A percentile compares a stretch with the other conserved stretches of the same genome.
phyloP scores from a whole-genome alignment of 345 rosid genomes.

The Hirschfeldia incana region DNA sequence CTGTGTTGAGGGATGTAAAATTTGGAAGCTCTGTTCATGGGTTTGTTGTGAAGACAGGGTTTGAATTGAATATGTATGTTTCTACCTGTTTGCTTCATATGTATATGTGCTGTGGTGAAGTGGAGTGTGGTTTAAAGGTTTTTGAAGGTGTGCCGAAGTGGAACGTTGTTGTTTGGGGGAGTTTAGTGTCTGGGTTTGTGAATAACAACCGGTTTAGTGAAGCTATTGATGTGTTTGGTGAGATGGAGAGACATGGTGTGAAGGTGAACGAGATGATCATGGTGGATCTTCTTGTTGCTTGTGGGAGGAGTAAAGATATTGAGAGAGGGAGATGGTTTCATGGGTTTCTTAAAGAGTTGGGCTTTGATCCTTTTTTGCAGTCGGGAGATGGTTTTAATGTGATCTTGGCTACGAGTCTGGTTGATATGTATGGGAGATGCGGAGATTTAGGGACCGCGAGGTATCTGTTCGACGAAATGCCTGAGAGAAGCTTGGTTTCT shows the following conservation, averaged over 20 bases:
- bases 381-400: constrained; percentile 22
- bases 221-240: constrained; percentile 30
- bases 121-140: constrained; percentile 29
- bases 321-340: constrained; percentile 38
- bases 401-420: constrained; percentile 41
- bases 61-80: constrained; percentile 42
- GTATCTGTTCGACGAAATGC: constrained; percentile 48
- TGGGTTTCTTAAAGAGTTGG: constrained; percentile 24
- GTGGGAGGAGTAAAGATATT: constrained; percentile 37
- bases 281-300: constrained; percentile 42
- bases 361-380: constrained; percentile 33
- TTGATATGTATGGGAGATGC: constrained; percentile 48
- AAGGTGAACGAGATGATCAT: constrained; percentile 41
- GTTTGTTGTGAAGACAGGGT: constrained; percentile 37
- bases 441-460: constrained; percentile 46
- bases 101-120: constrained; percentile 40
- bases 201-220: constrained; percentile 21
- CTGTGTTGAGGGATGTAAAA: constrained; percentile 1
- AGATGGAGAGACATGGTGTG: constrained; percentile 32
- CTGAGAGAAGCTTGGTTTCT: constrained; percentile 45
- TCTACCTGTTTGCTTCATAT: constrained; percentile 43
- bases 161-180: constrained; percentile 44
- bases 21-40: constrained; percentile 41
- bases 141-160: constrained; percentile 44
- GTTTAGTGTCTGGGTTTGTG: constrained; percentile 44